Base-by-base conservation (phyloP, 768 basidiomycete species). In the Xerocomellus amylosporus region DNA sequence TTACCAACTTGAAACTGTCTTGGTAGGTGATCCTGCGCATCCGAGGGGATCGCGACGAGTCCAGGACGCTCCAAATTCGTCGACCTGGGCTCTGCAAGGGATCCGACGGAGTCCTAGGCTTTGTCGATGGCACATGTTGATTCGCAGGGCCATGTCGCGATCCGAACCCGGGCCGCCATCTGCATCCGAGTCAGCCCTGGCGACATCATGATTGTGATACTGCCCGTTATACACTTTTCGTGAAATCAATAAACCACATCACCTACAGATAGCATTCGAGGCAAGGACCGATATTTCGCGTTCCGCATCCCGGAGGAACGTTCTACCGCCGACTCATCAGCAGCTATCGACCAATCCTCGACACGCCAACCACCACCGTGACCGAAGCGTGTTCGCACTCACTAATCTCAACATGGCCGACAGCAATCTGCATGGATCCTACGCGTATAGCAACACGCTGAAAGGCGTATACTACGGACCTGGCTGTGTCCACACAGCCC, bases 381-480 rank as follows among this genome's bases (percentile, higher is more conserved):
- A 46, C 12, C 12, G 10, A 26, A n/a, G n/a, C 20, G 8, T 28
- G 22, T 15, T 45, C 20, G 10, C 12, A n/a, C 20, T 13, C 28
- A 12, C 30, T 36, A 38, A 17, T 45, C 26, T n/a, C 30, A 38
- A 19, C 28, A 59, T 60, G 64, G 14, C 66, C 26, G 24, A 53
- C 31, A 54, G 26, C 37, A 34, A n/a, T 36, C 46, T 58, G 33
- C 54, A 74, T 39, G 89, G 89, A 19, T 83, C 72, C 20, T 92
- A 90, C 64, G 74, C 77, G 22, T 88, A 81, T 75, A 82, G 82
- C 0, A 82, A 86, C 60, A 83, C 85, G 1, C 74, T 91, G 55
- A 84, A 85, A 55, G 80, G 79, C 19, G 72, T 91, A 17, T 79
- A 83, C 63, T 91, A 88, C 65, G 90, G 90, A 3, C 86, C 88